Base-by-base conservation (phyloP, 345 rosid species). In the Raphanus raphanistrum region DNA sequence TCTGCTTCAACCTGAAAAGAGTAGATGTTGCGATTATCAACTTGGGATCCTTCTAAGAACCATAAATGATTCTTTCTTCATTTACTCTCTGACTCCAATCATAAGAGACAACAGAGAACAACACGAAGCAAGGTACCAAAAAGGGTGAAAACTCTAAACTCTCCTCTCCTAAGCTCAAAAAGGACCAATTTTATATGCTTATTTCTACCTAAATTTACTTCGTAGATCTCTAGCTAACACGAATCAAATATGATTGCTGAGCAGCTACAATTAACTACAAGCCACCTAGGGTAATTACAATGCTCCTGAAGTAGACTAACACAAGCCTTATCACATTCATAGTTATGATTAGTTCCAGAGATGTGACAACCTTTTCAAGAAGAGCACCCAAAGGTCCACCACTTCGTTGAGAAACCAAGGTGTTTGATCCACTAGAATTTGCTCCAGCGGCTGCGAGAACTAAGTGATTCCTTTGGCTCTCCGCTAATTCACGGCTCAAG, bases 401-500 rank as follows among this genome's bases (percentile, higher is more conserved):
- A 83, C 90, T 89, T 60, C 80, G 80, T 76, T 89, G 96, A 28
- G 84, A 76, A 74, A 75, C 74, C 84, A 84, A 76, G 9, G 92
- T 82, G 84, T 79, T 87, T 48, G 79, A 84, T 29, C 84, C 85
- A 79, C 68, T 72, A 36, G 91, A 33, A 81, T 86, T 94, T 60
- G 90, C 84, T 74, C 90, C 94, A 72, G 88, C 87, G 61, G 88
- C 86, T 65, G 92, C 90, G 29, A 90, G 80, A 73, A 92, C 88
- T 74, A 92, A 73, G 33, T 88, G 79, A 86, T 90, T 91, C 32
- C 92, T 76, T 71, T 90, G 97, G 63, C 79, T 86, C 79, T 92
- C 99, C 55, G 90, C 93, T 80, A 90, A 55, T 75, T 95, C 99
- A 71, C 92, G 92, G 36, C 86, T 87, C 74, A 90, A 80, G 52